Evolutionary conservation across 352 stramenopile genomes (phyloP).

Genomic region (Phytopythium litorale): DNA sequence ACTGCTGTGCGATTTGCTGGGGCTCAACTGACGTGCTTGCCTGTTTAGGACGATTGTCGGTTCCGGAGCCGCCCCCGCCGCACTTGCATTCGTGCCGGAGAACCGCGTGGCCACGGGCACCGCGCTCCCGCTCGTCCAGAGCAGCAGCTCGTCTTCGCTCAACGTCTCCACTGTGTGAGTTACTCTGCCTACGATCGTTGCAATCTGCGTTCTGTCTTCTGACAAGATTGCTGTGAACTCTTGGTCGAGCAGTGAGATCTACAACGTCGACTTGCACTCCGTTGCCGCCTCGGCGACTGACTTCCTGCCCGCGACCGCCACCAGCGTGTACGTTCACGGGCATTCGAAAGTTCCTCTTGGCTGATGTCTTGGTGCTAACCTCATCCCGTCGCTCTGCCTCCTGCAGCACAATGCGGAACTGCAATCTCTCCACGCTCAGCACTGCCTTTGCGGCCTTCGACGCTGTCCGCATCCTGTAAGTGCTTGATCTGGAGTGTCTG

Average conservation of each 20-base stretch:
- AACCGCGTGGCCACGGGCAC: constrained; percentile 16
- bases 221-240: background rate
- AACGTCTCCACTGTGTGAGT: constrained; percentile 24
- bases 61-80: constrained; percentile 6
- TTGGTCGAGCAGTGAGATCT: constrained; percentile 9
- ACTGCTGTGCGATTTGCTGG: background rate
- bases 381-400: background rate
- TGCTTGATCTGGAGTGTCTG: constrained; percentile 3
- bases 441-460: constrained; percentile 24
- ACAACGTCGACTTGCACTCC: constrained; percentile 27
- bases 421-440: constrained; percentile 35
- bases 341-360: too few relatives aligned
- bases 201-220: background rate
- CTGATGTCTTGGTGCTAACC: background rate
- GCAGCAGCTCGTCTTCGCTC: constrained; percentile 13
- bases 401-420: constrained; percentile 31
- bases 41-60: constrained; percentile 16
- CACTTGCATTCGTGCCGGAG: constrained; percentile 25
- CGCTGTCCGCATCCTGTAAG: constrained; percentile 30
- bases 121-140: constrained; percentile 20
- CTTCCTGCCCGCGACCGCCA: constrained; percentile 33
- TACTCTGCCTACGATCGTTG: too few relatives aligned
- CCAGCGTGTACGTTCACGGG: constrained; percentile 15
- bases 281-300: constrained; percentile 15
- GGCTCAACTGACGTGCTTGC: background rate